Evolutionary conservation across 208 protist genomes (phyloP).

Genomic region (Blastocrithidia nonstop): DNA sequence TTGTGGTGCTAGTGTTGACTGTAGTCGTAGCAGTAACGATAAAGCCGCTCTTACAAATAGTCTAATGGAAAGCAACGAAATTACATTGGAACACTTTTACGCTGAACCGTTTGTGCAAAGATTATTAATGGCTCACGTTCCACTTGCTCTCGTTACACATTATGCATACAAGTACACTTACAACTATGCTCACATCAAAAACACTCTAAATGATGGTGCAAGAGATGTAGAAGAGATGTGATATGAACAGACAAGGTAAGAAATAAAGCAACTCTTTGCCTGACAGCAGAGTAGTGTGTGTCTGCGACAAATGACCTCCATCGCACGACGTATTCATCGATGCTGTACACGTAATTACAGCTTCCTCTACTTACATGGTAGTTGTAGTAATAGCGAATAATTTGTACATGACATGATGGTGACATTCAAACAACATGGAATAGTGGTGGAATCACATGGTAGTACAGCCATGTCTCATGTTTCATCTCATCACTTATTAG

Average conservation of each 20-base stretch:
- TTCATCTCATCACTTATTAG: conserved; percentile 22
- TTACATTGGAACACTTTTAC: conserved; percentile 5
- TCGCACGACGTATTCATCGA: conserved; percentile 11
- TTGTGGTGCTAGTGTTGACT: no score
- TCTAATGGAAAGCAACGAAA: no score
- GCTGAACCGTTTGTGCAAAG: conserved; percentile 20
- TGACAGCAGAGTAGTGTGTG: conserved; percentile 19
- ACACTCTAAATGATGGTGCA: conserved; percentile 8
- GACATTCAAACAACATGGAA: no score
- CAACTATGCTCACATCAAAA: conserved; percentile 2
- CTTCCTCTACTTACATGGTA: no score
- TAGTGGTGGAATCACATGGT: no score
- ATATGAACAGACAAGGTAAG: no score
- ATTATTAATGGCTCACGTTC: conserved; percentile 25
- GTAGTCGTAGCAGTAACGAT: no score
- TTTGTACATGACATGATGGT: conserved; percentile 17
- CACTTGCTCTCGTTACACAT: conserved; percentile 15
- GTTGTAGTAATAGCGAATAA: conserved; percentile 15
- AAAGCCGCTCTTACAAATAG: no score
- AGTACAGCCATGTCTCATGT: conserved; percentile 32
- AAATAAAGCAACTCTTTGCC: no score
- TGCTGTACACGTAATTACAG: no score
- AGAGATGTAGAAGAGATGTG: conserved; percentile 8
- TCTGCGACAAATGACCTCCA: conserved; percentile 13
- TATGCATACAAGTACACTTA: conserved; percentile 5